phyloP scores from a whole-genome alignment of 2,329 filamentous ascomycete genomes.

The Ilyonectria sp. region DNA sequence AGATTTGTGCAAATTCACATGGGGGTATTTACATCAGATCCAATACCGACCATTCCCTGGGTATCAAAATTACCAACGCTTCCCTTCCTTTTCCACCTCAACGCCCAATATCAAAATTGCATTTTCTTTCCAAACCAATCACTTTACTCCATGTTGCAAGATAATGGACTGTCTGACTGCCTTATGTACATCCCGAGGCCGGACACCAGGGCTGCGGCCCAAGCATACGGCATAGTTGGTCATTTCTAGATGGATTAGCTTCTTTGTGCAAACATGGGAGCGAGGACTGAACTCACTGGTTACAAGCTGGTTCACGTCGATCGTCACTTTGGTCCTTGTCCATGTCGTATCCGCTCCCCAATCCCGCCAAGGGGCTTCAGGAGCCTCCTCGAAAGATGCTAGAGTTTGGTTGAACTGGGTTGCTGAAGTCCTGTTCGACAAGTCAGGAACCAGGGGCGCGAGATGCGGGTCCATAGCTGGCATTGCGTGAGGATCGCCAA shows the following conservation, averaged over 20 bases:
- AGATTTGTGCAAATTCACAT: not conserved
- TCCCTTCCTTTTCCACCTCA: not conserved
- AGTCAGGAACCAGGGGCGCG: constrained; percentile 23
- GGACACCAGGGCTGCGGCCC: constrained; percentile 56
- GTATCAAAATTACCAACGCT: constrained; percentile 28
- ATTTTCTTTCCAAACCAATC: not conserved
- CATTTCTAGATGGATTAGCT: constrained; percentile 52
- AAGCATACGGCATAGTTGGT: constrained; percentile 55
- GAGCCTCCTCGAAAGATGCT: constrained; percentile 29
- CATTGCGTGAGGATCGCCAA: constrained; percentile 21
- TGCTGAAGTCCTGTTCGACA: constrained; percentile 21
- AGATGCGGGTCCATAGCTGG: constrained; percentile 28
- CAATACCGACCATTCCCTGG: constrained; percentile 11
- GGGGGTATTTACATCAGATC: not conserved
- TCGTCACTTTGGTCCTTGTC: constrained; percentile 52
- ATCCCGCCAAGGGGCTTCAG: constrained; percentile 30
- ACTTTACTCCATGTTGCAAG: constrained; percentile 6
- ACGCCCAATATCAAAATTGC: not conserved
- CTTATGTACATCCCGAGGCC: constrained; percentile 55
- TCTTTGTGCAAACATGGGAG: not conserved
- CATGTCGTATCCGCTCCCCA: constrained; percentile 42
- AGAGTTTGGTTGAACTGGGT: constrained; percentile 21
- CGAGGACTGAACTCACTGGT: constrained; percentile 48
- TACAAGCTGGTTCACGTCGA: constrained; percentile 54
- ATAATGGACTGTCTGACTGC: constrained; percentile 46